Conservation (phyloP, 257 asterid species). For the Thymus quinquecostatus region DNA sequence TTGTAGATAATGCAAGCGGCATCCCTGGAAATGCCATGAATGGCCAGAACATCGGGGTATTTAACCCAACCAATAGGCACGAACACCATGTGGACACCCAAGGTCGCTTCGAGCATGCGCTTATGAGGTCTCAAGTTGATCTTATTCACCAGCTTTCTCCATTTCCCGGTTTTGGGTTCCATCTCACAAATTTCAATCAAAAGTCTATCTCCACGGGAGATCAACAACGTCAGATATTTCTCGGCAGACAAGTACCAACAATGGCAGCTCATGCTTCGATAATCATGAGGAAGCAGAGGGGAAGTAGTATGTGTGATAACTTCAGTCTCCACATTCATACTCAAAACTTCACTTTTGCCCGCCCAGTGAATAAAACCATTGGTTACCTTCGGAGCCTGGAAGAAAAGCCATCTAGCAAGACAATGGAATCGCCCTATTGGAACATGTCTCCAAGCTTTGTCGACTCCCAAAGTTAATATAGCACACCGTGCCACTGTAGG, state of each 20-base stretch:
- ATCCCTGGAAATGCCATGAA: too few relatives aligned
- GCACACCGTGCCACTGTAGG: background rate
- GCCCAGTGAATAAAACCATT: background rate
- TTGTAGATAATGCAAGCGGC: background rate
- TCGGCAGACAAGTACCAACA: background rate
- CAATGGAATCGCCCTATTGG: background rate
- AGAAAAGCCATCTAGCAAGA: too few relatives aligned
- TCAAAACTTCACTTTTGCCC: background rate
- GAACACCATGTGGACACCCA: too few relatives aligned
- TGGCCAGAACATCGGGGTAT: background rate
- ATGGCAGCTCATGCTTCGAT: background rate
- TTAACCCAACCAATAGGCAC: background rate
- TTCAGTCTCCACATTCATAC: background rate
- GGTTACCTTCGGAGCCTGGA: background rate
- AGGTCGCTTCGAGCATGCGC: background rate
- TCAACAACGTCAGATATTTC: background rate
- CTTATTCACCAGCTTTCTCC: background rate
- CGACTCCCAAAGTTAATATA: background rate
- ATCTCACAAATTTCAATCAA: background rate
- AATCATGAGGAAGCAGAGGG: background rate
- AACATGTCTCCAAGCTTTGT: background rate
- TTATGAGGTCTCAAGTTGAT: background rate
- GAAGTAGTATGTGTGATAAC: background rate
- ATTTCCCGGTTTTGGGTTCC: background rate
- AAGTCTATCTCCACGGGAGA: too few relatives aligned